A percentile compares a stretch with the other conserved stretches of the same genome.
These are phyloP conservation scores for Diaporthe citriasiana DNA, from an alignment of 2,329 filamentous ascomycete genomes.

Conservation along the genomic window DNA sequence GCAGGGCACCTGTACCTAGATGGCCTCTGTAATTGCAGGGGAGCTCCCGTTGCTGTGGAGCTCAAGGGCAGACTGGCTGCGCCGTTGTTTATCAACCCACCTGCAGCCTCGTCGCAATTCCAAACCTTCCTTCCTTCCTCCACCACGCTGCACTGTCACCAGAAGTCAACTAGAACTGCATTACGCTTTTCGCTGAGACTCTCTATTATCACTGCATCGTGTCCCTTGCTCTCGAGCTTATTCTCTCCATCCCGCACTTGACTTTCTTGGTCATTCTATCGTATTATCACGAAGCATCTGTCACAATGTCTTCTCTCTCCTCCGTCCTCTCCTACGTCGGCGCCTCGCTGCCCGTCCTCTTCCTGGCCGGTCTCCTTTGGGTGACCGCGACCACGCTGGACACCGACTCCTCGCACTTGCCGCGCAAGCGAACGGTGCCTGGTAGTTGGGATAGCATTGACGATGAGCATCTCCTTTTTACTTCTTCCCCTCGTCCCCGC, in stretches of 20 bases:
- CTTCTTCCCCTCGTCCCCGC: background rate
- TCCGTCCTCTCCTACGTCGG: background rate
- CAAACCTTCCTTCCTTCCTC: conserved; percentile 17
- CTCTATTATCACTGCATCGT: conserved; percentile 26
- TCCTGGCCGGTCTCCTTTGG: conserved; percentile 14
- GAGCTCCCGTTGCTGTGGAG: background rate
- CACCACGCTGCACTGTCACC: conserved; percentile 9
- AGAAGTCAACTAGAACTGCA: conserved; percentile 33
- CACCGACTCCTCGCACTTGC: background rate
- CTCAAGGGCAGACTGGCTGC: background rate
- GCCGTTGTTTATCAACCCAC: conserved; percentile 13
- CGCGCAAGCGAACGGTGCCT: conserved; percentile 24
- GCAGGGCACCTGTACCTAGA: background rate
- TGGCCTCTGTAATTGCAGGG: background rate
- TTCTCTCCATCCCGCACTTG: background rate
- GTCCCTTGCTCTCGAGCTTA: conserved; percentile 24
- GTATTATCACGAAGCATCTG: background rate
- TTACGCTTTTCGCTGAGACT: conserved; percentile 35
- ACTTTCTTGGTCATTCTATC: background rate
- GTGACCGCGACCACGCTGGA: background rate
- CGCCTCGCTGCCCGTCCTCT: background rate
- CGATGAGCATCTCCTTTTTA: background rate
- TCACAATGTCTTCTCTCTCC: conserved; percentile 15
- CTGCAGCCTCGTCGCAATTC: background rate
- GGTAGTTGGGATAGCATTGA: conserved; percentile 2